phyloP scores from a whole-genome alignment of 495 filamentous ascomycete genomes.

The Aspergillus nidulans region DNA sequence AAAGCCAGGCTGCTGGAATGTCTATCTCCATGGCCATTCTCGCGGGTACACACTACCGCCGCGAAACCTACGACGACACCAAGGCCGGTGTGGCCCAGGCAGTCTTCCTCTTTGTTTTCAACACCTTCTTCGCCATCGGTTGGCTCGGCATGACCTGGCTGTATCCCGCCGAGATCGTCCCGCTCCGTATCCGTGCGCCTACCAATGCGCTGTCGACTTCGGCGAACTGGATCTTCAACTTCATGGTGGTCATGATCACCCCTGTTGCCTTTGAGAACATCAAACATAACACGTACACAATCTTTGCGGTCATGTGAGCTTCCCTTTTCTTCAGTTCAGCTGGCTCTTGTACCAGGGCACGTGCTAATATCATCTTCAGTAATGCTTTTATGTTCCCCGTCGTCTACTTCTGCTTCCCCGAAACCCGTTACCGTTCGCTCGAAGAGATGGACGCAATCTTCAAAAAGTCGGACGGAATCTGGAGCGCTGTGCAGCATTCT shows the following conservation, averaged over 20 bases:
- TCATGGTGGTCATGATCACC: slow-evolving; percentile 67
- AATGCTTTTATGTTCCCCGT: slow-evolving; percentile 67
- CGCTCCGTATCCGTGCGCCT: slow-evolving; percentile 66
- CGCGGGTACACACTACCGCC: slow-evolving; percentile 40
- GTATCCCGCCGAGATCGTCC: slow-evolving; percentile 69
- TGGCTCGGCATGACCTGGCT: slow-evolving; percentile 80
- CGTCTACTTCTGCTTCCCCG: slow-evolving; percentile 73
- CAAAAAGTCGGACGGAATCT: slow-evolving; percentile 50
- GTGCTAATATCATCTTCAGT: slow-evolving; percentile 28
- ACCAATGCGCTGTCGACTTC: slow-evolving; percentile 67
- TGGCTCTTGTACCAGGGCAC: background rate
- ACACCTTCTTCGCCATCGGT: slow-evolving; percentile 71
- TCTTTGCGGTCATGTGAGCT: slow-evolving; percentile 68
- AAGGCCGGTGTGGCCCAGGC: slow-evolving; percentile 41
- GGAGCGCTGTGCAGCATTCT: slow-evolving; percentile 56
- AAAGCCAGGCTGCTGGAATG: slow-evolving; percentile 54
- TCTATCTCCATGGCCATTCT: slow-evolving; percentile 64
- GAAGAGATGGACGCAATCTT: slow-evolving; percentile 63
- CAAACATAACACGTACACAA: slow-evolving; percentile 69
- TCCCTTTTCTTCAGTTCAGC: background rate
- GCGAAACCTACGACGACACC: slow-evolving; percentile 24
- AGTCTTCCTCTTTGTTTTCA: slow-evolving; percentile 69
- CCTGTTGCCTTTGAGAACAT: slow-evolving; percentile 65
- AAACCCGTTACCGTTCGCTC: slow-evolving; percentile 68
- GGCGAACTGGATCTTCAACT: slow-evolving; percentile 51